Evolutionary conservation across 2,329 filamentous ascomycete genomes (phyloP).

Genomic region (Colletotrichum cereale): DNA sequence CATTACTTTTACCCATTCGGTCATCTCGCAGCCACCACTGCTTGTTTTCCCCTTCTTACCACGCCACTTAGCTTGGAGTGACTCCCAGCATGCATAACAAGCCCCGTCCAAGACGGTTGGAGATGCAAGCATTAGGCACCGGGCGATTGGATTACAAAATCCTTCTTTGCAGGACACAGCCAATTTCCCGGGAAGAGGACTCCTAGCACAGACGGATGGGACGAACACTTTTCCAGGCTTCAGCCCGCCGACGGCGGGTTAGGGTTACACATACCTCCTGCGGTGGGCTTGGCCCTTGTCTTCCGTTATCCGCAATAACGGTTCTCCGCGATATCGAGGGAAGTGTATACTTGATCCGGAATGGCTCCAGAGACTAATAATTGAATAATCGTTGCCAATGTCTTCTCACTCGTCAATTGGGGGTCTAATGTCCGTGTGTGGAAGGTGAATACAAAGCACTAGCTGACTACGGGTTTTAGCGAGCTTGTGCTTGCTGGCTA

Average conservation of each 20-base stretch:
- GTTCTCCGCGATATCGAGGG: background rate
- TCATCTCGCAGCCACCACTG: background rate
- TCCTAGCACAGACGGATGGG: slow-evolving; percentile 31
- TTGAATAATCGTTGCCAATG: background rate
- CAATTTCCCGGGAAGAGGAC: slow-evolving; percentile 29
- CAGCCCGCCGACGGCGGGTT: slow-evolving; percentile 2
- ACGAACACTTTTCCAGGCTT: slow-evolving; percentile 22
- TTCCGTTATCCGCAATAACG: slow-evolving; percentile 25
- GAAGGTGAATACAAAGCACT: background rate
- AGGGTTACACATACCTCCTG: slow-evolving; percentile 31
- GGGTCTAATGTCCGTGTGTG: background rate
- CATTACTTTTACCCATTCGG: background rate
- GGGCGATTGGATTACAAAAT: slow-evolving; percentile 8
- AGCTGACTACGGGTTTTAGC: background rate
- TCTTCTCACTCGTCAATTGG: background rate
- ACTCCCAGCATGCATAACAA: slow-evolving; percentile 15
- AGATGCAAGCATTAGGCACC: slow-evolving; percentile 6
- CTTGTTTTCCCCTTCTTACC: background rate
- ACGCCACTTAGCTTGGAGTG: slow-evolving; percentile 3
- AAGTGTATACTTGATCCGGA: slow-evolving; percentile 5
- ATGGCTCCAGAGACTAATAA: background rate
- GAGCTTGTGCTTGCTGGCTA: background rate
- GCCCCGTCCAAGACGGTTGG: background rate
- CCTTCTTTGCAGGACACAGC: slow-evolving; percentile 22
- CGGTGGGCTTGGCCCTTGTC: slow-evolving; percentile 13